Evolutionary conservation across 495 filamentous ascomycete species (phyloP), one percentile per base, ranked within the genome.

Genomic region (Xylaria telfairii): DNA sequence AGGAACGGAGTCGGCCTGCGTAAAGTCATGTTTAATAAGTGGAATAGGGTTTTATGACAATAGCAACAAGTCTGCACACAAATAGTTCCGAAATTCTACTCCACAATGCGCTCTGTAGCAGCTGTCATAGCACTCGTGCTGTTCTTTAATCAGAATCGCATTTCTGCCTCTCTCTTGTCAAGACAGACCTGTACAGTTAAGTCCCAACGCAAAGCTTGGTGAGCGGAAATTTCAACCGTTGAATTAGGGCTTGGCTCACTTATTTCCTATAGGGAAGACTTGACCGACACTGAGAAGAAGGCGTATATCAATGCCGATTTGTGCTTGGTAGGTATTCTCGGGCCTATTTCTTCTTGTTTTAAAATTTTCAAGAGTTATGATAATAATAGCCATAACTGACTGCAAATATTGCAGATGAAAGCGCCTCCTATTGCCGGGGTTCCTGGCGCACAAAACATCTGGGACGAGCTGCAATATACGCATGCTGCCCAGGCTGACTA

Each of bases 391-490:
- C n/a, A n/a, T n/a, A n/a, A n/a, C n/a, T n/a, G n/a, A n/a, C n/a
- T n/a, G n/a, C n/a, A n/a, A n/a, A n/a, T n/a, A n/a, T n/a, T n/a
- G n/a, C n/a, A n/a, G n/a, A 86, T 83, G 79, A 71, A 68, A 0
- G 46, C 56, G 2, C 80, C 82, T 1, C 71, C 76, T 6, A 74
- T 71, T 47, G 68, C 69, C 15, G 73, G 70, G 19, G 71, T 82
- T 37, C 59, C 73, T 0, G 78, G 77, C 17, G 79, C 82, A 4
- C 51, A 71, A 37, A 81, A 77, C 0, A 71, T 75, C 12, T 87
- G 81, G 74, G 84, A 87, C 68, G 83, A 86, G 51, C 72, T 87
- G 10, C 79, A 82, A 39, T 78, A 78, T 66, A 69, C 69, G 10
- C 82, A 85, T 42, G 74, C 80, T 30, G 37, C 68, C 3, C 75